Evolutionary conservation across 768 basidiomycete genomes (phyloP).

Genomic region (Russula vinacea): DNA sequence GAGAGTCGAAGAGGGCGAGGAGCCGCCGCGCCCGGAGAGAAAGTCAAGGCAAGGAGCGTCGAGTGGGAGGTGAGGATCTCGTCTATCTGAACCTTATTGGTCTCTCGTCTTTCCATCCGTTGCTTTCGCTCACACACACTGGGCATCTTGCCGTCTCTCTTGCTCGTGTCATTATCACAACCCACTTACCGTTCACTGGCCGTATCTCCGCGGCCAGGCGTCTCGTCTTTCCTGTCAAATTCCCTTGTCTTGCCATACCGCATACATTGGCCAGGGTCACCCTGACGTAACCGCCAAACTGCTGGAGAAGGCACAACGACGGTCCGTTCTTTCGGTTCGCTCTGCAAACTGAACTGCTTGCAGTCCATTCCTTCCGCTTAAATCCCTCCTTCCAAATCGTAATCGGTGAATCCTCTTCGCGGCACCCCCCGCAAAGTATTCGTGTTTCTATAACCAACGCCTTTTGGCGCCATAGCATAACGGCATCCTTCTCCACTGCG

Average conservation of each 20-base stretch:
- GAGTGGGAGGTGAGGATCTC: neutral
- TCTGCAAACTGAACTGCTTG: constrained; percentile 15
- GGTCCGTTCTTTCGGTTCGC: constrained; percentile 16
- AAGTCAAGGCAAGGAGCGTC: constrained; percentile 4
- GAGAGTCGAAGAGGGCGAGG: constrained; percentile 6
- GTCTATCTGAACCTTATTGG: constrained; percentile 21
- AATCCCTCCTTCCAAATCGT: constrained; percentile 16
- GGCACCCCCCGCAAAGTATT: constrained; percentile 25
- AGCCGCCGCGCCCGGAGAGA: constrained; percentile 12
- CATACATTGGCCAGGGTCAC: constrained; percentile 16
- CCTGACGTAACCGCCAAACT: constrained; percentile 27
- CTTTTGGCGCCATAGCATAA: constrained; percentile 15
- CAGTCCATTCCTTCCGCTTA: constrained; percentile 11
- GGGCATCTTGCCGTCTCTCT: neutral
- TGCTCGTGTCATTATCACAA: constrained; percentile 7
- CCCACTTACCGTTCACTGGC: neutral
- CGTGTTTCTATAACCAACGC: constrained; percentile 16
- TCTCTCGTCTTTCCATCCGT: too few relatives aligned
- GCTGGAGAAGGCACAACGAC: constrained; percentile 14
- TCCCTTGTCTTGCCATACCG: neutral
- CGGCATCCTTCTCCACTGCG: constrained; percentile 18
- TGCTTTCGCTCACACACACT: neutral
- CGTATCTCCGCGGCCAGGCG: constrained; percentile 13
- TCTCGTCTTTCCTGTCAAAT: neutral
- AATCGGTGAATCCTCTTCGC: constrained; percentile 13